Evolutionary conservation across 768 basidiomycete genomes (phyloP), one percentile per base, ranked within the genome.

Genomic region (Russula brevipes): DNA sequence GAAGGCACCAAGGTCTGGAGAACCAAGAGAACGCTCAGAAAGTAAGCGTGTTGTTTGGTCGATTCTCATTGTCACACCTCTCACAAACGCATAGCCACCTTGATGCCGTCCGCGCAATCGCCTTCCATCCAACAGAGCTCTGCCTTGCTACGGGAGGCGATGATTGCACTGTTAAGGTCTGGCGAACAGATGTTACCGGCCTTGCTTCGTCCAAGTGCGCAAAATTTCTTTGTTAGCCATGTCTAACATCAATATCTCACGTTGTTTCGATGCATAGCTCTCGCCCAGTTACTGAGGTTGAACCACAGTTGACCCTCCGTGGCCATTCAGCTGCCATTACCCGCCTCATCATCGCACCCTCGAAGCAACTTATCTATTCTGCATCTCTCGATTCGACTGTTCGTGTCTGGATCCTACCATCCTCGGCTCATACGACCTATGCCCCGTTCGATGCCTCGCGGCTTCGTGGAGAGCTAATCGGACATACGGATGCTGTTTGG

Each of bases 401-500:
- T 71, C 85, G 92, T 36, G 80, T 97, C 24, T 98, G 95, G 96
- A 83, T 84, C 9, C 76, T 95, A 39, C 94, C 96, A 8, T 68
- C 82, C 8, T 75, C 82, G 4, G 80, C 85, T 41, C 89, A 93
- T 74, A 90, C 92, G 57, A 92, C 94, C 16, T 99, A 98, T 74
- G 89, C 91, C 1, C 87, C 94, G 0, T 94, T 91, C 72, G 94
- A 98, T 69, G 82, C 89, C 54, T 85, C 85, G 0, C 81, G 87
- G 4, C 81, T 85, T 35, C 82, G 89, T 42, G 88, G 88, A 39
- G 86, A 89, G 67, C 81, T 98, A 35, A 85, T 95, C 36, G 94
- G 95, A 4, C 93, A 97, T 73, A 92, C 93, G 5, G 95, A 99
- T 72, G 93, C 93, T 5, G 89, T 98, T 31, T 99, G 97, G 97